Evolutionary conservation across 306 rosid genomes (phyloP), one percentile per base, ranked within the genome.

Genomic region (Cucurbita maxima): DNA sequence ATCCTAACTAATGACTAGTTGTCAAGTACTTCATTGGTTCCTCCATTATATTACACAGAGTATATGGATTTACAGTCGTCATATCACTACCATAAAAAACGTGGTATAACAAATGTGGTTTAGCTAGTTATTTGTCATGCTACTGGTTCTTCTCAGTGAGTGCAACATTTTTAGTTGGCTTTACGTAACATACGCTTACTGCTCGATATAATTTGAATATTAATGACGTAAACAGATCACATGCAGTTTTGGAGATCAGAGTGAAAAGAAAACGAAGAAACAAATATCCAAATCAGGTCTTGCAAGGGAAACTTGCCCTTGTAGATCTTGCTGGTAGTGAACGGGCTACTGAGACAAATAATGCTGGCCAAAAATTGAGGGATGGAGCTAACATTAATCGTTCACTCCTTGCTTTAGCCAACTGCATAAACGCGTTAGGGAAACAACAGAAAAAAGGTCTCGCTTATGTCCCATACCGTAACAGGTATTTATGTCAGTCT

Each of bases 271-370:
- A 87, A 73, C 84, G 79, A 76, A 87, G 76, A 79, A 87, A 84
- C 69, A 87, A 79, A 75, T 81, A 82, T 52, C 78, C 78, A 77
- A 84, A 79, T 84, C 91, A 87, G 82, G 79, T 87, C 69, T 57
- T 83, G 83, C 82, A 76, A 8, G 91, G 88, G 69, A 87, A 84
- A 83, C 91, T 87, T 4, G 88, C 88, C 18, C 91, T 83, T 45
- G 88, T 87, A 68, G 91, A 87, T 81, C 91, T 87, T 73, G 88
- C 88, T 16, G 91, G 88, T 74, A 84, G 91, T 58, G 91, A 87
- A 74, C 79, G 88, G 54, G 87, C 88, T 67, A 79, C 83, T 50
- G 91, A 87, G 80, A 84, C 91, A 73, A 81, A 82, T 60, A 82
- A 58, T 63, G 82, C 83, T 52, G 88, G 87, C 76, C 87, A 87